Evolutionary conservation across 208 protist genomes (phyloP), one percentile per base, ranked within the genome.

Genomic region (Trichomonas tenax): DNA sequence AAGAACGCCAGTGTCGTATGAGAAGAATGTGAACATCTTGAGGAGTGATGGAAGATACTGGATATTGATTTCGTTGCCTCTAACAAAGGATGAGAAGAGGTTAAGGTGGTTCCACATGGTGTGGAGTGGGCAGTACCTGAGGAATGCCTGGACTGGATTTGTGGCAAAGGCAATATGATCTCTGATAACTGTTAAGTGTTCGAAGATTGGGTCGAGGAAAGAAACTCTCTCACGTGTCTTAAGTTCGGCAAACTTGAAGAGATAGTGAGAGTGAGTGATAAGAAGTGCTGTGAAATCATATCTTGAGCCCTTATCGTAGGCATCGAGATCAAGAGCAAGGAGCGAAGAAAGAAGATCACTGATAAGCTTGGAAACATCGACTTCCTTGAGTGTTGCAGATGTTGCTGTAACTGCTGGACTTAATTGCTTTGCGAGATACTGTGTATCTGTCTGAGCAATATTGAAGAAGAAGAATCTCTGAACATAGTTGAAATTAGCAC

Each of bases 121-220:
- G 14, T 93, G 86, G 6, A 93, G n/a, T 51, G 86, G 86, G 46
- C 40, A 48, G 44, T 93, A 93, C 31, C n/a, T 34, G 26, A 93
- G 44, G 31, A 93, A 93, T 34, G 86, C 45, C 14, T 93, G 15
- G 44, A 93, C 3, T 38, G 86, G 44, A 17, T 23, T 38, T 51
- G 15, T 23, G 10, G 86, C 86, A 8, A 93, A 51, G 34, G 17
- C n/a, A 34, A 48, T 51, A 15, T 93, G 86, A 9, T 48, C 17
- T 10, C 44, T 48, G 44, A 93, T 93, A 0, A 44, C 45, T 34
- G 86, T 51, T n/a, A 93, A 51, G 31, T 93, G 86, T 15, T 93
- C 86, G 31, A 93, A 93, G 34, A 93, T 93, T n/a, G 86, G 86
- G 38, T 93, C 86, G 26, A 93, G 17, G 31, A 93, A 93, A 34